These are phyloP conservation scores for Leccinum arenicola DNA, from an alignment of 768 basidiomycete species.

Conservation along the genomic window DNA sequence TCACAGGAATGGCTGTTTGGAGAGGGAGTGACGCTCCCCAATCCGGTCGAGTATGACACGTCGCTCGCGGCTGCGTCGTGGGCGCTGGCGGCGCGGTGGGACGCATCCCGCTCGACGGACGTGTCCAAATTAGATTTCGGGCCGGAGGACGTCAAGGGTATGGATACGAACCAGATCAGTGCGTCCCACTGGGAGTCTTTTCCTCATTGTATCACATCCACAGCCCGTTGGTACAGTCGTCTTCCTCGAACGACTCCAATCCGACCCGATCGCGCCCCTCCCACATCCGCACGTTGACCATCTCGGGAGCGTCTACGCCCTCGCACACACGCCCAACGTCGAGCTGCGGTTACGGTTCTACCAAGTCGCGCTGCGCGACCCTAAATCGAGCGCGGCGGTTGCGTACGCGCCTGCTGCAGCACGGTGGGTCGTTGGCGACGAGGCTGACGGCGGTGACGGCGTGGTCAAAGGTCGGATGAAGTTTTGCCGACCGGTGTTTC, in stretches of 20 bases:
- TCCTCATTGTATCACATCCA: too few species aligned
- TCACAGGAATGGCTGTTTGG: constrained; percentile 78
- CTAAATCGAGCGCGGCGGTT: constrained; percentile 44
- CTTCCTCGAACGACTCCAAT: constrained; percentile 78
- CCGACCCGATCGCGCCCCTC: constrained; percentile 46
- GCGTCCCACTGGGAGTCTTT: constrained; percentile 14
- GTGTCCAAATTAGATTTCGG: constrained; percentile 52
- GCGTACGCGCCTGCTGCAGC: constrained; percentile 53
- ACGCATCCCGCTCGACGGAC: constrained; percentile 53
- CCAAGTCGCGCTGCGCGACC: constrained; percentile 57
- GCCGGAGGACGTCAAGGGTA: constrained; percentile 54
- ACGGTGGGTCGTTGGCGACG: constrained; percentile 62
- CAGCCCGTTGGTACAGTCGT: constrained; percentile 48
- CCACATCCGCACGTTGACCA: constrained; percentile 56
- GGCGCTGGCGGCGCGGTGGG: constrained; percentile 72
- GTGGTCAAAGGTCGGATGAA: constrained; percentile 81
- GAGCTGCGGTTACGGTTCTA: constrained; percentile 83
- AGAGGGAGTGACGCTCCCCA: constrained; percentile 71
- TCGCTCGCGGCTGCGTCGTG: constrained; percentile 70
- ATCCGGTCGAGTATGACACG: constrained; percentile 70
- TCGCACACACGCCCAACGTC: constrained; percentile 57
- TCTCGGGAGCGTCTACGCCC: constrained; percentile 53
- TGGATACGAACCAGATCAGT: constrained; percentile 80
- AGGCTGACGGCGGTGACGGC: constrained; percentile 41
- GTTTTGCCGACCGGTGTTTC: constrained; percentile 72